A percentile compares a stretch with the other conserved stretches of the same genome.
phyloP scores from a whole-genome alignment of 805 yeast genomes.

The Pichia eremophila region DNA sequence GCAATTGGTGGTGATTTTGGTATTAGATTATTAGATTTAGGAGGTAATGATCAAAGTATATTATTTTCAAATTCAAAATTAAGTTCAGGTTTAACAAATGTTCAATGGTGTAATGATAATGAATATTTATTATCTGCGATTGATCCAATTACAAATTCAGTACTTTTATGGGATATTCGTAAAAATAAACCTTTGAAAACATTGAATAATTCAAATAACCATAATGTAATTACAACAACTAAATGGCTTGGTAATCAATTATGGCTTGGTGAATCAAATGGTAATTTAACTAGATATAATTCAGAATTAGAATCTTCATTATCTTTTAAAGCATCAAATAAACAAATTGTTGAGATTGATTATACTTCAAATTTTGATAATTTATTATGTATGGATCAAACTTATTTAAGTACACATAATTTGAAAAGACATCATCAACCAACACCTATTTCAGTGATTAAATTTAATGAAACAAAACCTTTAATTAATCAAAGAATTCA shows the following conservation, averaged over 20 bases:
- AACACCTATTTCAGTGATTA: not conserved
- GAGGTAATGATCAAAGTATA: slow-evolving; percentile 28
- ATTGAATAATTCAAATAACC: slow-evolving; percentile 45
- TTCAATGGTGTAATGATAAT: slow-evolving; percentile 57
- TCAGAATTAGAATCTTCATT: not conserved
- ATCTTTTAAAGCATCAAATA: slow-evolving; percentile 28
- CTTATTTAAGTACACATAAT: slow-evolving; percentile 47
- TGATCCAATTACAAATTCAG: slow-evolving; percentile 37
- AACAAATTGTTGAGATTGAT: slow-evolving; percentile 38
- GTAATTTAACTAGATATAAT: slow-evolving; percentile 57
- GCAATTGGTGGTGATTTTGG: slow-evolving; percentile 69
- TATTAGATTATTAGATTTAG: slow-evolving; percentile 61
- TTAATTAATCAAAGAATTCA: not conserved
- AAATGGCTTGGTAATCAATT: slow-evolving; percentile 45
- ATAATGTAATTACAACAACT: slow-evolving; percentile 36
- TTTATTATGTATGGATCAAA: slow-evolving; percentile 44
- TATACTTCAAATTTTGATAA: slow-evolving; percentile 16
- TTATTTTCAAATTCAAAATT: not conserved
- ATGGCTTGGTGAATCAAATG: slow-evolving; percentile 55
- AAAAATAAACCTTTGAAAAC: slow-evolving; percentile 41
- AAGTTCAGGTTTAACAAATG: slow-evolving; percentile 28
- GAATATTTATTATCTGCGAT: slow-evolving; percentile 57
- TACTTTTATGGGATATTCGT: slow-evolving; percentile 71
- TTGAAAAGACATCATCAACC: not conserved
- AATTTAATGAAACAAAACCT: not conserved